Conservation (phyloP, 768 basidiomycete species). For the Infundibulicybe gibba region DNA sequence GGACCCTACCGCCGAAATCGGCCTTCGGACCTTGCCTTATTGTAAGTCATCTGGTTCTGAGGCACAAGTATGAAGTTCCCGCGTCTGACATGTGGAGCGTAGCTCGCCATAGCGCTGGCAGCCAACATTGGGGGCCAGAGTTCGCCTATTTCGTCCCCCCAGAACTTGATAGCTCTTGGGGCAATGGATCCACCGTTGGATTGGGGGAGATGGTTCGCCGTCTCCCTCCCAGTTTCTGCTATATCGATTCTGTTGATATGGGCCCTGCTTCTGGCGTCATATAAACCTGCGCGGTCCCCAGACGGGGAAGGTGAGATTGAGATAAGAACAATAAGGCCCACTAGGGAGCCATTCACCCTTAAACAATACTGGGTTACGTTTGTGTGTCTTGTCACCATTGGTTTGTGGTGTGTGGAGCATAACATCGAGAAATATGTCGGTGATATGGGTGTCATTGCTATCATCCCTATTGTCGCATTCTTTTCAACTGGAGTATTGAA, state of each 20-base stretch:
- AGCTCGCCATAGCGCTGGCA: constrained; percentile 97
- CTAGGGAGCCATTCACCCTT: constrained; percentile 72
- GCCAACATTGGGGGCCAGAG: constrained; percentile 98
- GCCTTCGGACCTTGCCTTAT: constrained; percentile 89
- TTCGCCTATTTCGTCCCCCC: constrained; percentile 96
- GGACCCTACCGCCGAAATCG: constrained; percentile 84
- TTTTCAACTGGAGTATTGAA: constrained; percentile 92
- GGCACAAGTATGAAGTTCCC: not conserved
- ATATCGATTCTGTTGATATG: constrained; percentile 89
- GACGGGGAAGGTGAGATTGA: constrained; percentile 75
- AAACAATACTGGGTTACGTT: constrained; percentile 91
- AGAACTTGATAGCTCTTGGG: constrained; percentile 91
- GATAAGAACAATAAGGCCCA: constrained; percentile 82
- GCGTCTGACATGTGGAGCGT: not conserved
- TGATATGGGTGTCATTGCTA: constrained; percentile 97
- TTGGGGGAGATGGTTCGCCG: constrained; percentile 93
- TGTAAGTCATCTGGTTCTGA: constrained; percentile 43
- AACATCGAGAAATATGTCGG: constrained; percentile 73
- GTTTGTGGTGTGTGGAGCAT: constrained; percentile 86
- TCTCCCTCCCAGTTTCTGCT: constrained; percentile 87
- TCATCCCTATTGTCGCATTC: constrained; percentile 90
- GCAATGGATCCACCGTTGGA: constrained; percentile 82
- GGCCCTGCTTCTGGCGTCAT: constrained; percentile 81
- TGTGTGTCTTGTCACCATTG: constrained; percentile 83
- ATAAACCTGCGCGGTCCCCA: constrained; percentile 68